phyloP scores from a whole-genome alignment of 2,329 filamentous ascomycete species.

The Alternaria hordeiaustralica region DNA sequence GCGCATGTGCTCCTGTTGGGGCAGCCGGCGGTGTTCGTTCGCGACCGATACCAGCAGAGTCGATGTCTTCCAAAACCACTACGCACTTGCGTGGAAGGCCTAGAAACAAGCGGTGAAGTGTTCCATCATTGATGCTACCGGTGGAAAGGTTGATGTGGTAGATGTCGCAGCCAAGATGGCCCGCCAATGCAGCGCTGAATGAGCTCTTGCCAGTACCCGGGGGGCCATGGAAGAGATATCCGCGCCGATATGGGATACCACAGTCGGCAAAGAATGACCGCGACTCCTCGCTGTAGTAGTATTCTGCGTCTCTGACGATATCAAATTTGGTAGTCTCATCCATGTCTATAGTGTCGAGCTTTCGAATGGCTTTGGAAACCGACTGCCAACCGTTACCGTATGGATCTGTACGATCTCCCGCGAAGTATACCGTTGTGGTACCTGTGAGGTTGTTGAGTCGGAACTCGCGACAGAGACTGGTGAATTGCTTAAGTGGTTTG shows the following conservation, averaged over 20 bases:
- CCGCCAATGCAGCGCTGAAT: constrained; percentile 48
- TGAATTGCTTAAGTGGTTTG: constrained; percentile 30
- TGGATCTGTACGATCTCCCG: constrained; percentile 15
- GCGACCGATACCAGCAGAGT: constrained; percentile 43
- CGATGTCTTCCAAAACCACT: constrained; percentile 52
- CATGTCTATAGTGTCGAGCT: constrained; percentile 42
- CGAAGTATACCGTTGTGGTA: constrained; percentile 37
- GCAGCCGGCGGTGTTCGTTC: constrained; percentile 15
- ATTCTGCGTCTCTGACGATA: constrained; percentile 44
- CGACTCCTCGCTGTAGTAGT: constrained; percentile 46
- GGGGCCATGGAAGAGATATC: constrained; percentile 51
- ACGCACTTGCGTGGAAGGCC: constrained; percentile 47
- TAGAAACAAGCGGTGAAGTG: constrained; percentile 26
- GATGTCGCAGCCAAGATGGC: constrained; percentile 48
- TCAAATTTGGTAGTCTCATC: constrained; percentile 35
- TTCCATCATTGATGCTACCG: constrained; percentile 35
- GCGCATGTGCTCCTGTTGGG: background rate
- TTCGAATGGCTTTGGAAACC: constrained; percentile 33
- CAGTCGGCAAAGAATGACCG: constrained; percentile 43
- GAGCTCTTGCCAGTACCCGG: constrained; percentile 52
- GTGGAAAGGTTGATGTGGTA: constrained; percentile 47
- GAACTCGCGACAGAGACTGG: constrained; percentile 30
- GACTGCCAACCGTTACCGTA: constrained; percentile 28
- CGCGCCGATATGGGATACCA: constrained; percentile 44
- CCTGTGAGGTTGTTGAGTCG: constrained; percentile 28